Evolutionary conservation across 2,329 filamentous ascomycete genomes (phyloP).

Genomic region (Calonectria henricotiae): DNA sequence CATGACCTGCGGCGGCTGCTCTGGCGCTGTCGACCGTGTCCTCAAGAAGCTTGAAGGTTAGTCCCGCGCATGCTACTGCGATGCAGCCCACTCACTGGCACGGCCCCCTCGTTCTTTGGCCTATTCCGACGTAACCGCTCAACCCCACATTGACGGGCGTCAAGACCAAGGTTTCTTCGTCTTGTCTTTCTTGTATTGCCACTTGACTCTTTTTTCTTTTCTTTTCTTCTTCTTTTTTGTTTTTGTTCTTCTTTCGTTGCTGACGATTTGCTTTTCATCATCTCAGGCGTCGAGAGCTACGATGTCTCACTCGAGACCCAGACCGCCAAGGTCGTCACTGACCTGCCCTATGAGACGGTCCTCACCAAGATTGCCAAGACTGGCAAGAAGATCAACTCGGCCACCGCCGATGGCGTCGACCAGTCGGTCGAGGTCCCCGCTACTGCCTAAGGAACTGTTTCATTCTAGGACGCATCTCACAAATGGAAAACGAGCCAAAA

Average conservation of each 20-base stretch:
- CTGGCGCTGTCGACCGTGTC: conserved; percentile 91
- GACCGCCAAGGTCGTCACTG: conserved; percentile 83
- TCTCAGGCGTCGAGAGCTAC: conserved; percentile 86
- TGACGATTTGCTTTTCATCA: conserved; percentile 20
- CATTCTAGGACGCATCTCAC: conserved; percentile 20
- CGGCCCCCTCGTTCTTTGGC: not conserved
- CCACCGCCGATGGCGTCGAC: conserved; percentile 78
- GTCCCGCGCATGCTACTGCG: conserved; percentile 50
- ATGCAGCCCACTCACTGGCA: not conserved
- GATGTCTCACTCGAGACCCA: conserved; percentile 91
- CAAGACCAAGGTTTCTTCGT: not conserved
- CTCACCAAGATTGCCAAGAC: conserved; percentile 94
- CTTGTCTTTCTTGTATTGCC: too few species aligned
- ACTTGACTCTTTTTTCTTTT: not conserved
- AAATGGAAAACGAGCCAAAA: conserved; percentile 9
- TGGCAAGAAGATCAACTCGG: conserved; percentile 90
- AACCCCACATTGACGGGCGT: not conserved
- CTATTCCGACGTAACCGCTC: not conserved
- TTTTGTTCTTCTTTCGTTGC: not conserved
- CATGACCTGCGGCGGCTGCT: conserved; percentile 98
- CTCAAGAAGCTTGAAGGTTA: conserved; percentile 92
- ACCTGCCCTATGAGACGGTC: conserved; percentile 84
- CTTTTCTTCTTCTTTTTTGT: not conserved
- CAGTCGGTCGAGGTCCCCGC: conserved; percentile 67
- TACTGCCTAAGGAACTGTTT: conserved; percentile 46